Conservation (phyloP, 768 basidiomycete species). For the Saitozyma sp. region DNA sequence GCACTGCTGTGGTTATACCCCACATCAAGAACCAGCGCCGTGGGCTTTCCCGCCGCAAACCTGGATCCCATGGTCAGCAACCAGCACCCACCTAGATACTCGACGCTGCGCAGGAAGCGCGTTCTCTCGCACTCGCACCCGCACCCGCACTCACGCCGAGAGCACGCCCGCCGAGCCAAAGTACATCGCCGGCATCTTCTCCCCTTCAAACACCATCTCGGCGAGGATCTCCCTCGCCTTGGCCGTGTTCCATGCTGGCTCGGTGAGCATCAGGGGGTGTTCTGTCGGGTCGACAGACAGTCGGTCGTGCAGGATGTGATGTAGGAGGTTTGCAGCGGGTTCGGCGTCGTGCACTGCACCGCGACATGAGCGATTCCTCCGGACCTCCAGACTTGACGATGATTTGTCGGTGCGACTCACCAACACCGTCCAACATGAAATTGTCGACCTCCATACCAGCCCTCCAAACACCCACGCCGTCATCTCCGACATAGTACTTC, state of each 20-base stretch:
- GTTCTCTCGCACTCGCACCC: background rate
- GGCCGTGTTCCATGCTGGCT: conserved; percentile 92
- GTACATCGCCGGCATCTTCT: conserved; percentile 91
- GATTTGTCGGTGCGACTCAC: no score
- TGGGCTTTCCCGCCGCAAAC: conserved; percentile 94
- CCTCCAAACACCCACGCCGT: conserved; percentile 86
- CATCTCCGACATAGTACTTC: conserved; percentile 77
- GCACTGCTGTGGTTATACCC: conserved; percentile 87
- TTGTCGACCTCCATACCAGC: conserved; percentile 82
- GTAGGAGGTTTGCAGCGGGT: conserved; percentile 47
- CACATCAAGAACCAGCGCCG: conserved; percentile 93
- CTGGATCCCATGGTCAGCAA: conserved; percentile 54
- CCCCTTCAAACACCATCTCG: conserved; percentile 91
- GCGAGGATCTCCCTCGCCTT: conserved; percentile 93
- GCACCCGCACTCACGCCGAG: conserved; percentile 69
- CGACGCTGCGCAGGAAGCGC: no score
- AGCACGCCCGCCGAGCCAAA: conserved; percentile 92
- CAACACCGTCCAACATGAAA: conserved; percentile 78
- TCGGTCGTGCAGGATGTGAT: conserved; percentile 60
- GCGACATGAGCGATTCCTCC: conserved; percentile 56
- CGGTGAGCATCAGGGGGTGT: conserved; percentile 89
- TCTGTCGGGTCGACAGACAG: conserved; percentile 76
- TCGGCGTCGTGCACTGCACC: conserved; percentile 47
- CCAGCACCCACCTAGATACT: no score
- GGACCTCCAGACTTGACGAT: background rate